Evolutionary conservation across 306 rosid genomes (phyloP).

Genomic region (Cucumis cinereus): DNA sequence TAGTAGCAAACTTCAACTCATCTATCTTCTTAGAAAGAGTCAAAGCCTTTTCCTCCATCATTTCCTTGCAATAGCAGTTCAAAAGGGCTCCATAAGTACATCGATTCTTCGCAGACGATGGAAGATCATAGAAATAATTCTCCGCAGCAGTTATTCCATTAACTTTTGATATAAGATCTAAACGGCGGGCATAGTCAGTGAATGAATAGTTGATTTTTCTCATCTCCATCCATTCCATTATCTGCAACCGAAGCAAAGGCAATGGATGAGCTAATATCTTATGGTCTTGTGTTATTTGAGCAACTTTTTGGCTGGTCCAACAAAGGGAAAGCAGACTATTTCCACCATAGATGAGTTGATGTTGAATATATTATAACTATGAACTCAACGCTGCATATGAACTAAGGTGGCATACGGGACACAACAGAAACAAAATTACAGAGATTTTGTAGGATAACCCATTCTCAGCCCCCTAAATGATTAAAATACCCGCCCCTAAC

Average conservation of each 20-base stretch:
- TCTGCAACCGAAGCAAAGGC: conserved; percentile 25
- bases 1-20: conserved; percentile 24
- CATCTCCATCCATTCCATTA: conserved; percentile 81
- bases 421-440: not conserved
- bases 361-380: not conserved
- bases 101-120: conserved; percentile 34
- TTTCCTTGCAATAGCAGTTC: conserved; percentile 55
- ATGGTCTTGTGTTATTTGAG: not conserved
- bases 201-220: conserved; percentile 35
- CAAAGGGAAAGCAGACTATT: not conserved
- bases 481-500: too few relatives aligned
- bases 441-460: too few relatives aligned
- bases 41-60: conserved; percentile 50
- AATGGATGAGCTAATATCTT: not conserved
- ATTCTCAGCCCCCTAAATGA: too few relatives aligned
- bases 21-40: conserved; percentile 37
- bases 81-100: conserved; percentile 58
- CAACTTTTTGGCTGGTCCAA: not conserved
- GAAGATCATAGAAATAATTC: conserved; percentile 34
- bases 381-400: not conserved
- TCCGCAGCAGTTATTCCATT: conserved; percentile 62
- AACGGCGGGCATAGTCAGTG: conserved; percentile 36
- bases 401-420: not conserved
- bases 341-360: not conserved
- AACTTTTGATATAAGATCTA: conserved; percentile 56